These are phyloP conservation scores for Coemansia sp. DNA, from an alignment of 192 early-diverging fungal species.

Conservation along the genomic window DNA sequence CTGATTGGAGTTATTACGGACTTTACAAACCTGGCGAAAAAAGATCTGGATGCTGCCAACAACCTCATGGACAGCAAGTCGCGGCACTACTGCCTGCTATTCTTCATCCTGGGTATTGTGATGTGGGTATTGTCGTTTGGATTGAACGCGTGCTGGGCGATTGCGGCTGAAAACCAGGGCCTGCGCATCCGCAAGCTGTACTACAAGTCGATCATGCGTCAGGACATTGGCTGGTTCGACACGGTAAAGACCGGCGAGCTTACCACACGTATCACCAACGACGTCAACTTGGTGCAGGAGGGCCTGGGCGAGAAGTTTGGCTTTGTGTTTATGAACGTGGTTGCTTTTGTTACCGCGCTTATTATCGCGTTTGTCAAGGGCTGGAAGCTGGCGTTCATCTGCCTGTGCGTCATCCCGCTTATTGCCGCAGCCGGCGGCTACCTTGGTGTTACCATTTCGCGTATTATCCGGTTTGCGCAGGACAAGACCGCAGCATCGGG, in stretches of 20 bases:
- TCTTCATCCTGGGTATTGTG: slow-evolving; percentile 34
- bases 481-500: slow-evolving; percentile 82
- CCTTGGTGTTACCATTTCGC: slow-evolving; percentile 54
- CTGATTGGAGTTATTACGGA: slow-evolving; percentile 26
- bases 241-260: slow-evolving; percentile 71
- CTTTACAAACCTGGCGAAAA: slow-evolving; percentile 4
- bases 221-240: slow-evolving; percentile 92
- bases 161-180: slow-evolving; percentile 60
- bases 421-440: slow-evolving; percentile 56
- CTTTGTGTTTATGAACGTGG: slow-evolving; percentile 59
- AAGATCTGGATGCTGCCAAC: slow-evolving; percentile 1
- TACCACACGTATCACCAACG: slow-evolving; percentile 80
- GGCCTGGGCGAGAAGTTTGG: slow-evolving; percentile 84
- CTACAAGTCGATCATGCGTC: slow-evolving; percentile 76
- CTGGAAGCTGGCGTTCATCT: slow-evolving; percentile 80
- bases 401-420: slow-evolving; percentile 72
- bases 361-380: slow-evolving; percentile 74
- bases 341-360: slow-evolving; percentile 75
- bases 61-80: slow-evolving; percentile 21
- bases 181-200: slow-evolving; percentile 78
- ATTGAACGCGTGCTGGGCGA: slow-evolving; percentile 34
- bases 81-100: slow-evolving; percentile 41
- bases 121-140: slow-evolving; percentile 37
- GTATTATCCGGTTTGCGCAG: slow-evolving; percentile 47
- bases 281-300: slow-evolving; percentile 84